These are phyloP conservation scores for Aspergillus sp. DNA, from an alignment of 2,329 filamentous ascomycete species.

Conservation along the genomic window DNA sequence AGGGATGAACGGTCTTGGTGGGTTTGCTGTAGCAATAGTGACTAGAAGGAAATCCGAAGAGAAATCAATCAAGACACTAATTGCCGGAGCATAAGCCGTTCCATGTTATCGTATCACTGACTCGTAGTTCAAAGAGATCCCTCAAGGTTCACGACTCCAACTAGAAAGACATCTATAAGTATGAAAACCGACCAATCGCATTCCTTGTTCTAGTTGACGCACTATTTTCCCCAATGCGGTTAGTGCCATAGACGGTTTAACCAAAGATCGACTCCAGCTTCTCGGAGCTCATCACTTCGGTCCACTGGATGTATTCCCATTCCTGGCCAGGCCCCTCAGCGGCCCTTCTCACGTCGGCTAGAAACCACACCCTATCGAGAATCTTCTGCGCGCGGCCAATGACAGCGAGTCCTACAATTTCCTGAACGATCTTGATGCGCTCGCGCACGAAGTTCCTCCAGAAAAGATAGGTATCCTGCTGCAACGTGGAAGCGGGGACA, in stretches of 20 bases:
- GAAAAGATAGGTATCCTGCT: neutral
- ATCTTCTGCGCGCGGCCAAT: conserved; percentile 8
- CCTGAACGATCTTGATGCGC: neutral
- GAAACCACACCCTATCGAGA: conserved; percentile 11
- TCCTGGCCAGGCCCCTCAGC: neutral
- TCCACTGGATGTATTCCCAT: neutral
- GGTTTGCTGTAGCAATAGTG: too few species aligned
- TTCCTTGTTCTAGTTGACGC: neutral
- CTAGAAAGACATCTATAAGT: neutral
- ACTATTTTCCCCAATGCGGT: conserved; percentile 5
- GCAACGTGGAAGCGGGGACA: neutral
- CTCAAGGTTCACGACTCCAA: neutral
- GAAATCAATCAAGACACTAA: too few species aligned
- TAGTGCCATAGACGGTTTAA: neutral
- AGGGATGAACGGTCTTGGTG: too few species aligned
- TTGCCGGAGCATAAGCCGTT: too few species aligned
- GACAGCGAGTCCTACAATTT: neutral
- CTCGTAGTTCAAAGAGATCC: neutral
- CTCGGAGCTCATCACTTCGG: conserved; percentile 5
- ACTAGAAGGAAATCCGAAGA: too few species aligned
- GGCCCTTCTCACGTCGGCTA: neutral
- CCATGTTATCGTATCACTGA: too few species aligned
- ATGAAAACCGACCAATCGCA: neutral
- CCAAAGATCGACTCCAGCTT: conserved; percentile 4
- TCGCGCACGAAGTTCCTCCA: conserved; percentile 2